Base-by-base conservation (phyloP, 2,329 filamentous ascomycete species). In the Penicillium sp. region DNA sequence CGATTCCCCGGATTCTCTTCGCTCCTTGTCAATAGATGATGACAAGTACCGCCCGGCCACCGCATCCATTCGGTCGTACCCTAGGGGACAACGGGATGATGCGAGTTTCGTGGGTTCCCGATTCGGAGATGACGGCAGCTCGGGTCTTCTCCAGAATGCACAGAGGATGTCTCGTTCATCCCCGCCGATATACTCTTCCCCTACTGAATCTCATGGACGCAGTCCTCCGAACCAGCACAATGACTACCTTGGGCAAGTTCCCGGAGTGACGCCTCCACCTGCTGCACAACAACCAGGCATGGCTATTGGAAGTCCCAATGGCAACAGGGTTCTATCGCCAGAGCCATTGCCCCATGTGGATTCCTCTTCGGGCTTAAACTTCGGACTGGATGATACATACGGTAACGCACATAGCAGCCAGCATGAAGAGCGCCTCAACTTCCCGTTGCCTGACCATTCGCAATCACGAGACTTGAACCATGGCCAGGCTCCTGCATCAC, bases 1-100 rank as follows among this genome's bases (percentile, higher is more conserved):
- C 40, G 81, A 84, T 67, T 97, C 93, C 1, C 84, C 85, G 42
- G 91, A 96, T 63, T 97, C 93, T 5, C 80, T 97, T 60, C 87
- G 92, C 72, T 95, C 91, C 3, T 80, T 97, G 61, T 89, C 87
- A 2, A 82, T 93, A 62, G 83, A 87, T 51, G 88, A 95, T 66
- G 93, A 97, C 72, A 93, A 91, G 35, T 97, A 97, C 75, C 85
- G 90, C 48, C 82, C 80, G 0, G 82, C 84, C 16, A 74, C 68
- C 46, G 77, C 78, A 36, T 78, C 76, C 0, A 56, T 77, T 33
- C 68, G 72, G 42, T 76, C 76, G 3, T 68, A 69, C 50, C 66
- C 68, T 14, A 66, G 64, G 35, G 69, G 68, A 43, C 50, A 57
- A 31, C 76, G 77, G 36, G 78, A 78, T 51, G 79, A 81, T 72